phyloP scores from a whole-genome alignment of 352 stramenopile species.

The Globisporangium mamillatum region DNA sequence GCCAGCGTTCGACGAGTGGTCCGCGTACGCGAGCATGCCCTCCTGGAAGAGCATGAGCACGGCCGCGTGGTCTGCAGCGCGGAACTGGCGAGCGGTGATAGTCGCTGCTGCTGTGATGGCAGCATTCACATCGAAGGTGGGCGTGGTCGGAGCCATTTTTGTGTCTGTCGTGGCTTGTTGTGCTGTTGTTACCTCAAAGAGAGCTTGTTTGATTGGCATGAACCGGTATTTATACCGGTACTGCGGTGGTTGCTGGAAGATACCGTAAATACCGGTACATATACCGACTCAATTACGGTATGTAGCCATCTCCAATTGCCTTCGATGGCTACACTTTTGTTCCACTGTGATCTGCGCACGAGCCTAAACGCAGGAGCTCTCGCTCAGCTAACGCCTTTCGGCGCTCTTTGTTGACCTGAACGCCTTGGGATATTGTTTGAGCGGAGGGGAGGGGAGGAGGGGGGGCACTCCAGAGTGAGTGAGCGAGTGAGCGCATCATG shows the following conservation, averaged over 20 bases:
- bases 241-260: background rate
- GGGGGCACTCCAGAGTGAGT: no score
- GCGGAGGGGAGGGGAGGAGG: no score
- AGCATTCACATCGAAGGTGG: background rate
- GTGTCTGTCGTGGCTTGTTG: background rate
- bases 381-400: background rate
- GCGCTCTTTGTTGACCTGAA: no score
- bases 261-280: background rate
- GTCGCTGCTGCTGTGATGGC: background rate
- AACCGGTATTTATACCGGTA: background rate
- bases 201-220: background rate
- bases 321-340: background rate
- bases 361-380: background rate
- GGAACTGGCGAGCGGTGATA: slow-evolving; percentile 33
- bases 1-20: slow-evolving; percentile 18
- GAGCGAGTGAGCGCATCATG: background rate
- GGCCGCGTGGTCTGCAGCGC: slow-evolving; percentile 23
- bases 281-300: no score
- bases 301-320: background rate
- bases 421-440: no score
- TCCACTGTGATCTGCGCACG: background rate
- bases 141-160: background rate
- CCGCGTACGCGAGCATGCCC: slow-evolving; percentile 37
- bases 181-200: no score
- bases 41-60: slow-evolving; percentile 35